Evolutionary conservation across 495 filamentous ascomycete species (phyloP), one percentile per base, ranked within the genome.

Genomic region (Penicillium waksmanii): DNA sequence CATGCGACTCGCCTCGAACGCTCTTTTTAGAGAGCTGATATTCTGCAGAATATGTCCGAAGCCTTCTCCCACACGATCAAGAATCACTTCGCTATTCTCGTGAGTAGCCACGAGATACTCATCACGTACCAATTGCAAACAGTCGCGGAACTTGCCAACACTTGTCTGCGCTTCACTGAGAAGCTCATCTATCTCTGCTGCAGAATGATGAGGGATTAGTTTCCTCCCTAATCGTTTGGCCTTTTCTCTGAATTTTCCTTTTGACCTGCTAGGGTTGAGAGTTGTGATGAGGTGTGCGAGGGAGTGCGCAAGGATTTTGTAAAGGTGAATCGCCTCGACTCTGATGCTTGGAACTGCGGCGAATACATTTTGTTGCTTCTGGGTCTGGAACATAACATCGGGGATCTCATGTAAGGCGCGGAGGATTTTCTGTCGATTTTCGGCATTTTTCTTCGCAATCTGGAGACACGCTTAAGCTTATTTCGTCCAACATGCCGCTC

Each of bases 191-290:
- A 52, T 52, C 3, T 34, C 50, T 52, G 25, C 31, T 1, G 50
- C 50, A 13, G 50, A 35, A 38, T 38, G 31, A 5, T 36, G 17
- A 3, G 50, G 31, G 7, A 19, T 36, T 1, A 52, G 9, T 17
- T 44, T 44, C 17, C 19, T 44, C 0, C 42, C 50, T 6, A 52
- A n/a, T 35, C 50, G 11, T 12, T 52, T 52, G 13, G 31, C 42
- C n/a, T 44, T 44, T n/a, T 44, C 42, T 44, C 42, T 52, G 15
- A 52, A 52, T 38, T 52, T 52, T 35, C 11, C 31, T n/a, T 33
- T 34, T 12, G 25, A 18, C 17, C 35, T 17, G 18, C 50, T 52
- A 1, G 17, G 25, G n/a, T 52, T 52, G 15, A 52, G 50, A 0
- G 31, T 52, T 11, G 9, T 11, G 17, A 52, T 52, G 3, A 52